A percentile compares a stretch with the other conserved stretches of the same genome.
These are phyloP conservation scores for Ustilaginoidea virens DNA, from an alignment of 2,329 filamentous ascomycete genomes.

Conservation along the genomic window DNA sequence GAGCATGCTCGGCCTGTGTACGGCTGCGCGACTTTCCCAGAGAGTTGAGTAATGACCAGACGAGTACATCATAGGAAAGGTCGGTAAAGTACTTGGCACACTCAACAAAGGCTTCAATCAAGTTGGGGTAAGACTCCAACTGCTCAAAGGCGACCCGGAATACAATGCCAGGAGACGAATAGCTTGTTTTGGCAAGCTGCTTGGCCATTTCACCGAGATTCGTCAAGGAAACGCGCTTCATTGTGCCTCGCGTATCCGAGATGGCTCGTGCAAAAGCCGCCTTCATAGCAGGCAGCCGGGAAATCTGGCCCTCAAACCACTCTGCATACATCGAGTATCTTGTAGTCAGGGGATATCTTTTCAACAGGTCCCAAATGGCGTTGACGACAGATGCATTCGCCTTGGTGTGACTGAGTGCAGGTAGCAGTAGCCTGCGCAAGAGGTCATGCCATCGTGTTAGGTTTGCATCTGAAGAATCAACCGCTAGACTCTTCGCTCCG, in stretches of 20 bases:
- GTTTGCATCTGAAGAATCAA: conserved; percentile 58
- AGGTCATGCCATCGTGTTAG: conserved; percentile 69
- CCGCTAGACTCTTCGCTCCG: conserved; percentile 55
- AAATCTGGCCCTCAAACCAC: conserved; percentile 73
- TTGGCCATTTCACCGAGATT: conserved; percentile 79
- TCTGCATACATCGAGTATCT: conserved; percentile 86
- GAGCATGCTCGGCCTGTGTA: conserved; percentile 44
- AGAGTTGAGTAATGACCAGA: conserved; percentile 78
- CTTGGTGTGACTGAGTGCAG: conserved; percentile 73
- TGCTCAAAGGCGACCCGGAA: conserved; percentile 81
- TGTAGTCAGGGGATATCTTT: conserved; percentile 57
- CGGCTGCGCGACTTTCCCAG: conserved; percentile 47
- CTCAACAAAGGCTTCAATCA: conserved; percentile 89
- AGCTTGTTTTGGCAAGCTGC: conserved; percentile 79
- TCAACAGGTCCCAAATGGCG: conserved; percentile 72
- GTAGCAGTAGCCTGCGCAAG: conserved; percentile 70
- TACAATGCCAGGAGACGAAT: conserved; percentile 78
- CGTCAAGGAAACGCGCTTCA: conserved; percentile 80
- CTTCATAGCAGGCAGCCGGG: conserved; percentile 61
- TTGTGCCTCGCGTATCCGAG: conserved; percentile 66
- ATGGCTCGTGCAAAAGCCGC: conserved; percentile 62
- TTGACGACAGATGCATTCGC: conserved; percentile 73
- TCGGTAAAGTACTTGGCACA: conserved; percentile 89
- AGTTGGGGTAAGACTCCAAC: conserved; percentile 85
- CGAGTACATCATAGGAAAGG: conserved; percentile 81